Evolutionary conservation across 345 rosid species (phyloP).

Genomic region (Gossypium anomalum): DNA sequence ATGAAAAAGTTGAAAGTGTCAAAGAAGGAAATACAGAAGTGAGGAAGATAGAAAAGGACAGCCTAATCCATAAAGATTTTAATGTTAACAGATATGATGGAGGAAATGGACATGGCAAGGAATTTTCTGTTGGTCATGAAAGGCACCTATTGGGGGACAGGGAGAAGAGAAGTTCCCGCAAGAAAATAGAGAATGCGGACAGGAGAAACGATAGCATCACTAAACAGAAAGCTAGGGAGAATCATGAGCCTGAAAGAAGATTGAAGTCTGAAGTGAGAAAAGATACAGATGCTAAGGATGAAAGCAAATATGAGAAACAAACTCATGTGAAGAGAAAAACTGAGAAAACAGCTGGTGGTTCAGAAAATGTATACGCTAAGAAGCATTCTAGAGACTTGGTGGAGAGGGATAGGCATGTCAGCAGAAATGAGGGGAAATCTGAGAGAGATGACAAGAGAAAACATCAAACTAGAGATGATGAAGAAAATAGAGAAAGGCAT

Average conservation of each 20-base stretch:
- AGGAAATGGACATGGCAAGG: conserved; percentile 26
- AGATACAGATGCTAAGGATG: conserved; percentile 28
- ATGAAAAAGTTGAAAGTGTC: conserved; percentile 40
- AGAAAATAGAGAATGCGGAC: conserved; percentile 26
- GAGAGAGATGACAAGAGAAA: conserved; percentile 51
- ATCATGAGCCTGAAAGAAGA: conserved; percentile 30
- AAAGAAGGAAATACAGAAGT: conserved; percentile 26
- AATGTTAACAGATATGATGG: conserved; percentile 29
- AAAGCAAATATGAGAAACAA: conserved; percentile 31
- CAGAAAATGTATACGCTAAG: conserved; percentile 36
- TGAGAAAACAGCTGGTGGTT: conserved; percentile 27
- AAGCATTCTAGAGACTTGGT: conserved; percentile 43
- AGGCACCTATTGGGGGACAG: conserved; percentile 28
- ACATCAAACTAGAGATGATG: conserved; percentile 40
- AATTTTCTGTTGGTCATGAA: conserved; percentile 25
- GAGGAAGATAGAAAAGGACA: conserved; percentile 21
- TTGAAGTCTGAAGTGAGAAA: conserved; percentile 37
- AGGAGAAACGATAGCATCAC: conserved; percentile 24
- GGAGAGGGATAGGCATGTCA: conserved; percentile 36
- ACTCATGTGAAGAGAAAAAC: conserved; percentile 32
- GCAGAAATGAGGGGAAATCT: conserved; percentile 33
- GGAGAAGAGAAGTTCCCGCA: conserved; percentile 30
- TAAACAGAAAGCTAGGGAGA: conserved; percentile 22
- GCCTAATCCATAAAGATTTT: conserved; percentile 29
- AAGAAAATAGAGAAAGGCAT: conserved; percentile 34